Evolutionary conservation across 345 rosid species (phyloP).

Genomic region (Eutrema yunnanense): DNA sequence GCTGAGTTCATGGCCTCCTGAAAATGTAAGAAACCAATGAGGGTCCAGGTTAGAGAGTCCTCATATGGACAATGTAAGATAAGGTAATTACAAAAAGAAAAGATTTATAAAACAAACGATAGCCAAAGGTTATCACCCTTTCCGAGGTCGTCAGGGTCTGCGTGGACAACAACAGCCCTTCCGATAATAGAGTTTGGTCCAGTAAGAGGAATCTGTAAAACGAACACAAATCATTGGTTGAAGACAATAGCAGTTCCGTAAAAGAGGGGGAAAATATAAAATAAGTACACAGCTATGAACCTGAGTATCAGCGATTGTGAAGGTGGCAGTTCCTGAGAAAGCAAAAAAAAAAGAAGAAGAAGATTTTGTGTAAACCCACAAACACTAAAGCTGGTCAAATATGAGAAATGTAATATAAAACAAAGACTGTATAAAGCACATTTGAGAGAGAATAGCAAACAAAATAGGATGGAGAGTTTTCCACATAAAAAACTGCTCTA

Average conservation of each 20-base stretch:
- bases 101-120: neutral
- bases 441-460: neutral
- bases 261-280: neutral
- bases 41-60: neutral
- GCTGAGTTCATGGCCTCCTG: slow-evolving; percentile 97
- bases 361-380: neutral
- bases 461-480: neutral
- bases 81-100: neutral
- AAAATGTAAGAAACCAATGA: slow-evolving; percentile 5
- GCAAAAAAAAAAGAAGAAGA: neutral
- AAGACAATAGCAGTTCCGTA: neutral
- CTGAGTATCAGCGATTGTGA: slow-evolving; percentile 63
- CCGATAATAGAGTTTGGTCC: slow-evolving; percentile 81
- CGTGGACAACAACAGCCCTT: slow-evolving; percentile 91
- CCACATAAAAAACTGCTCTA: neutral
- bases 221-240: neutral
- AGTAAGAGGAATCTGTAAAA: slow-evolving; percentile 69
- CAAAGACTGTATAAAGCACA: neutral
- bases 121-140: slow-evolving; percentile 50
- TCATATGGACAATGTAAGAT: neutral
- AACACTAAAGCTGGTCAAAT: neutral
- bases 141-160: slow-evolving; percentile 95
- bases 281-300: slow-evolving; percentile 14
- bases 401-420: neutral
- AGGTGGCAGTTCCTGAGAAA: slow-evolving; percentile 55